Base-by-base conservation (phyloP, 345 rosid genomes). In the Syzygium jambos region DNA sequence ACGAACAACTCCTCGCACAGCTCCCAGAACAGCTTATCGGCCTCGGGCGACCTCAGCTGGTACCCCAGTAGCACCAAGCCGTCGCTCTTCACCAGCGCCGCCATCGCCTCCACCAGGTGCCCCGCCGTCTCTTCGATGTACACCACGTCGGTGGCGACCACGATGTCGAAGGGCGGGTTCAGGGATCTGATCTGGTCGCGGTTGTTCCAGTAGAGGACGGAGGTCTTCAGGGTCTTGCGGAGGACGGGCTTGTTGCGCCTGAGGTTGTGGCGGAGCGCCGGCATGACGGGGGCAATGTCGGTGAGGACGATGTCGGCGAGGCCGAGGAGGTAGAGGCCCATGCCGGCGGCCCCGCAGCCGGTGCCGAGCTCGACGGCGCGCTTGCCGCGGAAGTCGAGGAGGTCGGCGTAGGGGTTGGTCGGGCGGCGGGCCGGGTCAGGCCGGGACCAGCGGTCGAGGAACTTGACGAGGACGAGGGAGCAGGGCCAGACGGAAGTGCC, bases 401-500 rank as follows among this genome's bases (percentile, higher is more conserved):
- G 92, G 30, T 90, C 84, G 86, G 94, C 91, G 92, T 97, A 97
- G 49, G 95, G 96, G 87, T 89, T 94, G 57, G 5, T 3, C 8
- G 84, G 41, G 84, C 14, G 17, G 25, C 92, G 87, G 91, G 55
- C 55, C 90, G 89, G 29, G 86, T 29, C 73, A 51, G 52, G 19
- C 19, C 5, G 73, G 21, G 97, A 90, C 99, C 99, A 97, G 54
- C 98, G 98, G 55, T 97, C 98, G 85, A 90, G 94, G 94, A 97
- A 97, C 89, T 97, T 97, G 86, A 98, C 91, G 89, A 97, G 98
- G 86, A 97, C 96, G 22, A 96, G 89, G 68, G 98, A 97, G 87
- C 98, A 94, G 78, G 98, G 95, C 99, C 99, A 97, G 11, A 97
- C 96, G 91, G 99, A 94, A 86, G 98, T 97, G 68, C 98, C 99